Evolutionary conservation across 169 alveolate species (phyloP), one percentile per base, ranked within the genome.

Genomic region (Plasmodium vinckei): DNA sequence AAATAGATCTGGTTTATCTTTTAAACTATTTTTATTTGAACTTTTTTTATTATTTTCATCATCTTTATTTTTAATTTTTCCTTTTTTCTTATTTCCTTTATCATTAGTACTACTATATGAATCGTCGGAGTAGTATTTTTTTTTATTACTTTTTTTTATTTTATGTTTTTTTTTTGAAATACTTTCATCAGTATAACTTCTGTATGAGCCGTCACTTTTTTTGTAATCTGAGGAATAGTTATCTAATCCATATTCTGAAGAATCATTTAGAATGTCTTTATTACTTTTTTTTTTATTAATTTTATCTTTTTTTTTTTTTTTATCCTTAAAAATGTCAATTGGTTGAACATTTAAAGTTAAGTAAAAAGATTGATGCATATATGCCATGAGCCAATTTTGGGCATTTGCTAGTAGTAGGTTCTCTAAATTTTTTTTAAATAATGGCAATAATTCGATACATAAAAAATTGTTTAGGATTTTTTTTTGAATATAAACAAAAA

Each of bases 401-500:
- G 92, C 92, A 70, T 73, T 53, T 6, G 77, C 88, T 21, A 87
- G 64, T 17, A 91, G 54, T 59, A 73, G 6, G 33, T 75, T 79
- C 53, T 91, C 87, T 17, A 87, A 13, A 23, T 91, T 91, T 65
- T 73, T 87, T 59, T 79, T 73, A 73, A 91, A 87, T 9, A 75
- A 23, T 19, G 94, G 94, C 25, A 91, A 51, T 39, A 91, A 60
- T 53, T 91, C 94, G 0, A 51, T 88, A 53, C 87, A 79, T 44
- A 91, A 71, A 72, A 91, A 61, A 17, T 91, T 87, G 59, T 69
- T 60, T 67, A 91, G 27, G 5, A 91, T 91, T 82, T 75, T 71
- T 60, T 87, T 73, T 63, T 87, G 94, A 12, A 91, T 54, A 84
- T 77, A 60, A 17, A 91, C 89, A 71, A 89, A 91, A 23, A 69